These are phyloP conservation scores for Penicillium sp. DNA, from an alignment of 2,329 filamentous ascomycete species.

Conservation along the genomic window DNA sequence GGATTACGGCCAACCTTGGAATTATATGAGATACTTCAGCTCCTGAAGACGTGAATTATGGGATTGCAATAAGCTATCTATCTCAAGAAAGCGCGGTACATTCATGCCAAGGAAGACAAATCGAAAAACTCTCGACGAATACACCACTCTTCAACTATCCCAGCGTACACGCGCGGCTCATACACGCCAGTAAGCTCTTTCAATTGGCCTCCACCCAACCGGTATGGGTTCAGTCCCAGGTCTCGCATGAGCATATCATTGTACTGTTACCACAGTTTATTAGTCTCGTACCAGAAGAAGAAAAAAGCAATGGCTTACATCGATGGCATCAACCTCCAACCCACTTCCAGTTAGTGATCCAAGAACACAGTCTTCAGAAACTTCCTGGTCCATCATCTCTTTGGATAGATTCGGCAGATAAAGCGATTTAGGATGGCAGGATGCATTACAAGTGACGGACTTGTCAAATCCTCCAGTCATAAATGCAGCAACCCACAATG, in stretches of 20 bases:
- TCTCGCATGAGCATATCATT: constrained; percentile 27
- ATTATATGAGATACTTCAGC: too few species aligned
- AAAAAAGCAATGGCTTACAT: constrained; percentile 7
- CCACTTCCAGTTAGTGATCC: constrained; percentile 20
- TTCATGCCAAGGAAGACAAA: neutral
- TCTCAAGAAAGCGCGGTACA: neutral
- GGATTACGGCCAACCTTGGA: too few species aligned
- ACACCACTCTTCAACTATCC: constrained; percentile 28
- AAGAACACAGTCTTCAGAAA: constrained; percentile 24
- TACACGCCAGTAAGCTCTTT: constrained; percentile 24
- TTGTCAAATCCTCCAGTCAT: constrained; percentile 21
- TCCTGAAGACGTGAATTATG: too few species aligned
- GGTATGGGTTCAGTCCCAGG: constrained; percentile 24
- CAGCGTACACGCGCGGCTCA: constrained; percentile 22
- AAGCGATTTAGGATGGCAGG: neutral
- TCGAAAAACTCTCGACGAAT: neutral
- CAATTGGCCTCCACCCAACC: constrained; percentile 18
- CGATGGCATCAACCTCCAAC: constrained; percentile 22
- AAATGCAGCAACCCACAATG: constrained; percentile 25
- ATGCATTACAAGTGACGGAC: neutral
- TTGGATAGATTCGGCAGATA: neutral
- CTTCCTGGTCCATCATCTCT: constrained; percentile 7
- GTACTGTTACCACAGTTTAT: constrained; percentile 9
- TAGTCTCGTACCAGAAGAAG: too few species aligned
- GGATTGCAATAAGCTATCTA: too few species aligned